Percentiles rank a stretch among this genome's conserved stretches.
These are phyloP conservation scores for Basidiobolus meristosporus DNA, from an alignment of 371 early-diverging fungal species.

Conservation along the genomic window DNA sequence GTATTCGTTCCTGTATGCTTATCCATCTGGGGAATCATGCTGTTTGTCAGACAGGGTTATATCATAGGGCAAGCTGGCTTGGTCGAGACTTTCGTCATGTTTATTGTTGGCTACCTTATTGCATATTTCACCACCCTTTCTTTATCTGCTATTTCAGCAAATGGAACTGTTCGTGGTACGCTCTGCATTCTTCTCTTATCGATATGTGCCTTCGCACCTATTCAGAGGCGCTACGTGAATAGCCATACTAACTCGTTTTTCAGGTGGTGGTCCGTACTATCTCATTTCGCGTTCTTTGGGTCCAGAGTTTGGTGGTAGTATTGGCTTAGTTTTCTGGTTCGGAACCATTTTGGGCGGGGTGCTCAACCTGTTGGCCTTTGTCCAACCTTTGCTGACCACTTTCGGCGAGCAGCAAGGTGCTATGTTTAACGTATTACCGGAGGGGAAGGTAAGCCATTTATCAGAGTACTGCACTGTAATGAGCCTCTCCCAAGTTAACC, in stretches of 20 bases:
- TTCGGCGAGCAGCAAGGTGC: slow-evolving; percentile 23
- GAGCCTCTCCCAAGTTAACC: too few relatives aligned
- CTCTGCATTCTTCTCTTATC: neutral
- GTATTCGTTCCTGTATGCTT: slow-evolving; percentile 36
- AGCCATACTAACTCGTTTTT: neutral
- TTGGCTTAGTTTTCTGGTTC: slow-evolving; percentile 42
- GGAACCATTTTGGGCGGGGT: slow-evolving; percentile 31
- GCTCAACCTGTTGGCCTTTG: slow-evolving; percentile 36
- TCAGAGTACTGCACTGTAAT: too few relatives aligned
- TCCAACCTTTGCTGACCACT: slow-evolving; percentile 30
- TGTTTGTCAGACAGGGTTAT: slow-evolving; percentile 36
- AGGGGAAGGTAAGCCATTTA: slow-evolving; percentile 10
- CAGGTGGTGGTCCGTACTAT: slow-evolving; percentile 55
- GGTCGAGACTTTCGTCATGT: slow-evolving; percentile 25
- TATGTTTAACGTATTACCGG: slow-evolving; percentile 20
- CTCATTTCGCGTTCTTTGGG: slow-evolving; percentile 46
- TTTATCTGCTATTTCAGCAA: slow-evolving; percentile 48
- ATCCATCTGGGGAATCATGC: slow-evolving; percentile 39
- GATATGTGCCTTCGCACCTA: neutral
- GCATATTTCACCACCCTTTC: slow-evolving; percentile 41
- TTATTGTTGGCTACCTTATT: slow-evolving; percentile 25
- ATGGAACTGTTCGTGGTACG: slow-evolving; percentile 35
- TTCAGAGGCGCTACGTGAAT: neutral
- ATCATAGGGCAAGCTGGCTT: slow-evolving; percentile 35
- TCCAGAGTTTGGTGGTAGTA: slow-evolving; percentile 57